Evolutionary conservation across 768 basidiomycete genomes (phyloP), one percentile per base, ranked within the genome.

Genomic region (Lentinula sp.): DNA sequence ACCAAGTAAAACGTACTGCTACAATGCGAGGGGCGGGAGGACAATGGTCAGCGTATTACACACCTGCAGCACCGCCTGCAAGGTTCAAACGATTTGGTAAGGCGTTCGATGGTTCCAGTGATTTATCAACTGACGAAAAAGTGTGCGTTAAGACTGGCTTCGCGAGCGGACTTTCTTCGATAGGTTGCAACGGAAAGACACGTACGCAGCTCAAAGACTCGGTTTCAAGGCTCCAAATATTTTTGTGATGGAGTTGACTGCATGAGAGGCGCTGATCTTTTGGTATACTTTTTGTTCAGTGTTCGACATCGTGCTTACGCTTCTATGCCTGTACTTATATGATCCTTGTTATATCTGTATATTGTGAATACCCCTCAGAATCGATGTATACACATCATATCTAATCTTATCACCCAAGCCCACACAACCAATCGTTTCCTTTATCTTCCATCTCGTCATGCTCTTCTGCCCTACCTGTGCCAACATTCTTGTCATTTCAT

Each of bases 381-480:
- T 28, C 28, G 3, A 28, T 28, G 28, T 28, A 3, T 28, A 28
- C 28, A 28, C 28, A 28, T 28, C 28, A 28, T 39, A 39, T 39
- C 37, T 39, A 39, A n/a, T 18, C n/a, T 48, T 1, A 18, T 45
- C 23, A 28, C 28, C 2, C 4, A 28, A 28, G 28, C 28, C 28
- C 0, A 28, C 28, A 3, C 28, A 3, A 28, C n/a, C n/a, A 9
- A 48, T n/a, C 16, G 18, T 20, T 7, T n/a, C 2, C 15, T 7
- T 54, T 5, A 16, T 36, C 35, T 7, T 35, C n/a, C 2, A 4
- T 23, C 4, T 36, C 15, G 3, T 20, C 64, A 95, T 96, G 93
- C 79, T 95, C 39, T 96, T 96, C 79, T 98, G 96, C 71, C 96
- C 96, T 35, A 92, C 88, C 57, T 98, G 96, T 68, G 86, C 91